Percentiles rank a stretch among this genome's conserved stretches.
phyloP scores from a whole-genome alignment of 2,329 filamentous ascomycete genomes.

The Curvularia spicifera region DNA sequence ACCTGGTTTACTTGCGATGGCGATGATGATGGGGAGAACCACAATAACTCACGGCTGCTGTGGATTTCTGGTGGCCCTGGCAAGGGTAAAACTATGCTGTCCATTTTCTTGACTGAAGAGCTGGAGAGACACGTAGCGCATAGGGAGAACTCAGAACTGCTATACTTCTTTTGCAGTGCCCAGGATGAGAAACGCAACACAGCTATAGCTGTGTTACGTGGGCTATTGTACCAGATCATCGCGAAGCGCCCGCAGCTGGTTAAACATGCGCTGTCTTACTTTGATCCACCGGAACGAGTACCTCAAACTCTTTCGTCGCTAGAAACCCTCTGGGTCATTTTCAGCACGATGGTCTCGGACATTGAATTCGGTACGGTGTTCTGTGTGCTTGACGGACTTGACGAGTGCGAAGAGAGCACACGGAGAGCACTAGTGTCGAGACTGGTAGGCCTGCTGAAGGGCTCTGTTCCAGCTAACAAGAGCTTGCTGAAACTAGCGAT shows the following conservation, averaged over 20 bases:
- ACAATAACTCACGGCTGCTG: background rate
- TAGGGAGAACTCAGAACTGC: background rate
- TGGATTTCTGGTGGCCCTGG: background rate
- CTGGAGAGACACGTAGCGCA: background rate
- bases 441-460: background rate
- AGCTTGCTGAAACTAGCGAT: background rate
- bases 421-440: background rate
- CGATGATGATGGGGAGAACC: background rate
- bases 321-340: slow-evolving; percentile 29
- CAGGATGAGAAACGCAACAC: background rate
- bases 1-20: background rate
- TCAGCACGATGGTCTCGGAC: slow-evolving; percentile 24
- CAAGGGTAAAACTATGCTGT: slow-evolving; percentile 1
- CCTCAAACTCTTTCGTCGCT: slow-evolving; percentile 21
- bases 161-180: background rate
- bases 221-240: slow-evolving; percentile 15
- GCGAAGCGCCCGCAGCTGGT: slow-evolving; percentile 20
- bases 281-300: slow-evolving; percentile 15
- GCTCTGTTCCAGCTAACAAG: background rate
- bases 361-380: slow-evolving; percentile 16
- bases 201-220: background rate
- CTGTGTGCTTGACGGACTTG: slow-evolving; percentile 40
- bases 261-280: slow-evolving; percentile 20
- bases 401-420: slow-evolving; percentile 1
- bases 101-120: background rate